These are phyloP conservation scores for Coleophoma crateriformis DNA, from an alignment of 2,329 filamentous ascomycete genomes.

Conservation along the genomic window DNA sequence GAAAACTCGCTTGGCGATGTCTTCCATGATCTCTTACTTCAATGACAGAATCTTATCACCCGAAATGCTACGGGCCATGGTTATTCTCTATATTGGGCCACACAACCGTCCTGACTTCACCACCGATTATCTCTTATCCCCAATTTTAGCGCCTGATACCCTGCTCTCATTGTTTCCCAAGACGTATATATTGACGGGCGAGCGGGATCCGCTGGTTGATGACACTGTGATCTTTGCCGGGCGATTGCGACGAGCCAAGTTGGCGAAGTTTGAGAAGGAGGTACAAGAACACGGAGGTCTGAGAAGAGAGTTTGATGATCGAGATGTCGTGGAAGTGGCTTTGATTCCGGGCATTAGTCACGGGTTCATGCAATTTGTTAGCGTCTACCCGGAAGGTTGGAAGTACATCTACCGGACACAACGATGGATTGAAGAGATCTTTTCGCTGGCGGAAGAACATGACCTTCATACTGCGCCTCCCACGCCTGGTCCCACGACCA, in stretches of 20 bases:
- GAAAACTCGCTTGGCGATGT: slow-evolving; percentile 84
- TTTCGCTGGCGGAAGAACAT: slow-evolving; percentile 43
- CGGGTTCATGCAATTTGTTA: slow-evolving; percentile 88
- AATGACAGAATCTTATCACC: slow-evolving; percentile 91
- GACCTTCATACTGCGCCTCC: slow-evolving; percentile 23
- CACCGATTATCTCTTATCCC: slow-evolving; percentile 85
- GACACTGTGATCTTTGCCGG: slow-evolving; percentile 97
- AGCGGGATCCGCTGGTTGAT: slow-evolving; percentile 91
- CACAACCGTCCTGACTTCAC: slow-evolving; percentile 90
- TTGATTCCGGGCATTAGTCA: slow-evolving; percentile 87
- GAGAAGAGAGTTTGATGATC: slow-evolving; percentile 59
- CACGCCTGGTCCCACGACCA: slow-evolving; percentile 6
- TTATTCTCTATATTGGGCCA: slow-evolving; percentile 92
- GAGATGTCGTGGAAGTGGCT: slow-evolving; percentile 73
- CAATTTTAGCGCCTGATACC: slow-evolving; percentile 80
- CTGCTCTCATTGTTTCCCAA: slow-evolving; percentile 86
- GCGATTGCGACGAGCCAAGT: slow-evolving; percentile 74
- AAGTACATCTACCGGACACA: slow-evolving; percentile 76
- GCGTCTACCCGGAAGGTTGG: slow-evolving; percentile 85
- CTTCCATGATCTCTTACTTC: slow-evolving; percentile 97
- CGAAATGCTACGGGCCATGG: slow-evolving; percentile 99
- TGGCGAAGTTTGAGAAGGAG: slow-evolving; percentile 42
- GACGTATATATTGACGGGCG: slow-evolving; percentile 89
- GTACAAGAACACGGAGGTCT: slow-evolving; percentile 48
- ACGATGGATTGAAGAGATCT: slow-evolving; percentile 76